Evolutionary conservation across 129 eudicot species (phyloP).

Genomic region (Chrysanthemum lavandulifolium): DNA sequence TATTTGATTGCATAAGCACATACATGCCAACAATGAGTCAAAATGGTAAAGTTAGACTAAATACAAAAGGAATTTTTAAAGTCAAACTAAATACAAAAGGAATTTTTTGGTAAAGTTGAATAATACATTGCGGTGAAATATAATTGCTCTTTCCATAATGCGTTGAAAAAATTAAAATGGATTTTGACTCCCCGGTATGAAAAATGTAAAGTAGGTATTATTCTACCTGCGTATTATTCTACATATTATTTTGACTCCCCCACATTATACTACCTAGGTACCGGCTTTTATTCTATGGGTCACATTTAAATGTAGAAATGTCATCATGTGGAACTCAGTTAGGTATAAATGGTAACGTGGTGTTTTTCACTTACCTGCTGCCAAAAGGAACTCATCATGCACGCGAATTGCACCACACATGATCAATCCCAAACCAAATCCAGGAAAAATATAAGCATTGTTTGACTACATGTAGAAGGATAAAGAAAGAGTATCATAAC

Average conservation of each 20-base stretch:
- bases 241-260: no score
- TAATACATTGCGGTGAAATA: no score
- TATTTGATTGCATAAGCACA: constrained; percentile 20
- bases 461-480: constrained; percentile 56
- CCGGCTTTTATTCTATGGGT: neutral
- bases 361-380: constrained; percentile 69
- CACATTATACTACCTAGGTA: no score
- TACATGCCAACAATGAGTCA: neutral
- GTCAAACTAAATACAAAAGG: no score
- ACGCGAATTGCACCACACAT: constrained; percentile 92
- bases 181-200: no score
- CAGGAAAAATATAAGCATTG: constrained; percentile 95
- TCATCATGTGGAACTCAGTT: neutral
- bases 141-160: no score
- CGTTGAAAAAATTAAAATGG: neutral
- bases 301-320: neutral
- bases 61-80: no score
- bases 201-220: neutral
- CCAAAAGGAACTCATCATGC: constrained; percentile 85
- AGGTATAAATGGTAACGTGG: neutral
- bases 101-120: no score
- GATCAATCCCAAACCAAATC: constrained; percentile 91
- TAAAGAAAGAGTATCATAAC: neutral
- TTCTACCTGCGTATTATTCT: neutral
- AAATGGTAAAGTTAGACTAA: no score